Percentiles rank a stretch among this genome's conserved stretches.
Evolutionary conservation across 1,139 yeast genomes (phyloP).

Genomic region (Debaryomyces singareniensis): DNA sequence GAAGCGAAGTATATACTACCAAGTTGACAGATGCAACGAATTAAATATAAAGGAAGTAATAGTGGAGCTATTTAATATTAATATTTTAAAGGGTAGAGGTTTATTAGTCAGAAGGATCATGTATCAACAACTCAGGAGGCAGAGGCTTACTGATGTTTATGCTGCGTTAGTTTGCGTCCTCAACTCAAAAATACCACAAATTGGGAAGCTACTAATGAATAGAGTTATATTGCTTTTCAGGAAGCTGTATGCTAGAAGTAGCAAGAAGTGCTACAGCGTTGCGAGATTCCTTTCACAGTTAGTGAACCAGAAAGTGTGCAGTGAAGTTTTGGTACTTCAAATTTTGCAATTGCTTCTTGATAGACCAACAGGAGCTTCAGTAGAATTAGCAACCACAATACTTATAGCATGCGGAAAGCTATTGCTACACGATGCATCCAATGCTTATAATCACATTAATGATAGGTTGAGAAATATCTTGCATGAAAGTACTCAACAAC

Average conservation of each 20-base stretch:
- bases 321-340: conserved; percentile 60
- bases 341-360: conserved; percentile 52
- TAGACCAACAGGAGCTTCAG: conserved; percentile 43
- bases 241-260: conserved; percentile 43
- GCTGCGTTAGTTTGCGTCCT: conserved; percentile 56
- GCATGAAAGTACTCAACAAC: conserved; percentile 44
- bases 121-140: conserved; percentile 43
- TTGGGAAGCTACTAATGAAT: conserved; percentile 54
- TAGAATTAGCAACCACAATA: conserved; percentile 20
- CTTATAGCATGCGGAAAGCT: conserved; percentile 19
- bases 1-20: conserved; percentile 40
- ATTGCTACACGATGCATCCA: conserved; percentile 15
- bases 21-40: conserved; percentile 39
- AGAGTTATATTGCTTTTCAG: conserved; percentile 59
- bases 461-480: conserved; percentile 56
- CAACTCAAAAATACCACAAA: conserved; percentile 62
- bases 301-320: conserved; percentile 58
- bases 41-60: conserved; percentile 45
- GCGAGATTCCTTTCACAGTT: conserved; percentile 54
- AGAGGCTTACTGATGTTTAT: conserved; percentile 40
- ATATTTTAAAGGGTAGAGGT: conserved; percentile 58
- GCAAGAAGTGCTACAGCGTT: conserved; percentile 33
- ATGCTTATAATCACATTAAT: conserved; percentile 42
- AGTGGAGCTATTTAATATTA: conserved; percentile 44
- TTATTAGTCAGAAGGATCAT: conserved; percentile 50